phyloP scores from a whole-genome alignment of 2,329 filamentous ascomycete species.

The Talaromyces rugulosus region DNA sequence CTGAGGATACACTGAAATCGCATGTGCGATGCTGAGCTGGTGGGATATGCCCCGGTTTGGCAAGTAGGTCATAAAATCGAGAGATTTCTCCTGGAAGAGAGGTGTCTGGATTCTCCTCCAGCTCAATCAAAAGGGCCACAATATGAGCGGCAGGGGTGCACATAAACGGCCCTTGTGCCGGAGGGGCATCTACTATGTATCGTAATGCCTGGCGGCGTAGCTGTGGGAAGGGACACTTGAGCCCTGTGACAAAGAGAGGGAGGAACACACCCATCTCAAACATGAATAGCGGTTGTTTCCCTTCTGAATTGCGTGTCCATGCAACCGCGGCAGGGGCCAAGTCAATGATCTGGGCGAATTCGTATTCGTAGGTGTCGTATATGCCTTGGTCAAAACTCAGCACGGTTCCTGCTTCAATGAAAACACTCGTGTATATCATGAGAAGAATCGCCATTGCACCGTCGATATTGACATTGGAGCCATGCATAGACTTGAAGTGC shows the following conservation, averaged over 20 bases:
- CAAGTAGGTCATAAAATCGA: neutral
- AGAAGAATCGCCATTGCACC: neutral
- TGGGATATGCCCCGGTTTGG: neutral
- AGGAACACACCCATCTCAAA: slow-evolving; percentile 27
- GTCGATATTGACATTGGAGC: neutral
- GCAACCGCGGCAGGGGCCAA: neutral
- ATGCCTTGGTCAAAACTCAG: neutral
- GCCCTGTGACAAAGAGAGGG: slow-evolving; percentile 28
- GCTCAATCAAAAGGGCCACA: neutral
- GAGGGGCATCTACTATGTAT: neutral
- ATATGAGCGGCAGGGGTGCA: neutral
- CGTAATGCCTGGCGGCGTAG: slow-evolving; percentile 25
- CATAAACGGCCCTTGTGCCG: neutral
- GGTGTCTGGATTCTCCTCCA: neutral
- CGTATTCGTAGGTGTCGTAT: neutral
- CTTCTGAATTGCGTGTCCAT: neutral
- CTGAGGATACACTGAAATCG: neutral
- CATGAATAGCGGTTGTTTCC: slow-evolving; percentile 23
- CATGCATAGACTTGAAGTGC: neutral
- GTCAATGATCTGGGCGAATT: neutral
- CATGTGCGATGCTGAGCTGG: neutral
- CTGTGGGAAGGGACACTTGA: slow-evolving; percentile 29
- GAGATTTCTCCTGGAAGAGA: neutral
- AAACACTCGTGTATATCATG: neutral
- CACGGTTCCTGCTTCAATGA: neutral